These are phyloP conservation scores for Leccinellum rugosiceps DNA, from an alignment of 768 basidiomycete genomes.

Conservation along the genomic window DNA sequence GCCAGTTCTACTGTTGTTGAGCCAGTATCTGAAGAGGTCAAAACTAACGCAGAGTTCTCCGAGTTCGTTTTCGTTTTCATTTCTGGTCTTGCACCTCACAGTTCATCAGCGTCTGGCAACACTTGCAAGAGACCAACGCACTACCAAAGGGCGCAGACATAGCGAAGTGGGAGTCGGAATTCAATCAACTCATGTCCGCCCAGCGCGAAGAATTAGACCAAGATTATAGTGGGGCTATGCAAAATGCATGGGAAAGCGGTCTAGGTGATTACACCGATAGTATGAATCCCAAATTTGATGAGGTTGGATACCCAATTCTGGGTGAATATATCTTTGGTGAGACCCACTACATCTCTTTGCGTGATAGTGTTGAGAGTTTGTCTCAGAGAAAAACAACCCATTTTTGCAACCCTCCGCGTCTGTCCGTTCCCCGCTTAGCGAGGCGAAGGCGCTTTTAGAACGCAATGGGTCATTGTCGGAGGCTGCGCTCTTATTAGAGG, in stretches of 20 bases:
- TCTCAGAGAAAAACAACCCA: constrained; percentile 67
- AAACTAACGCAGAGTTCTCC: constrained; percentile 44
- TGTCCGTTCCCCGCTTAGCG: constrained; percentile 49
- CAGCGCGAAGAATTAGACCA: constrained; percentile 64
- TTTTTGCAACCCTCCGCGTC: constrained; percentile 52
- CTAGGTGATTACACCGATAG: constrained; percentile 42
- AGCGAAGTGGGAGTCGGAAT: constrained; percentile 80
- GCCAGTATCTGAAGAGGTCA: constrained; percentile 34
- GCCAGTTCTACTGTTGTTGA: constrained; percentile 39
- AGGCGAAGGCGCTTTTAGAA: constrained; percentile 75
- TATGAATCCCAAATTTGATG: constrained; percentile 50
- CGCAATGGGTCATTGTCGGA: constrained; percentile 86
- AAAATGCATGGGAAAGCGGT: constrained; percentile 60
- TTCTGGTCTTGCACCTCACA: not conserved
- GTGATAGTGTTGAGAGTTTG: constrained; percentile 1
- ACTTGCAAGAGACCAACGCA: constrained; percentile 54
- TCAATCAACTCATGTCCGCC: constrained; percentile 71
- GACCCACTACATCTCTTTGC: constrained; percentile 17
- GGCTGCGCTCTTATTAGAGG: constrained; percentile 83
- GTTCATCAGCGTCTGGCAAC: constrained; percentile 54
- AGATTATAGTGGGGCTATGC: constrained; percentile 61
- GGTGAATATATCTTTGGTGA: constrained; percentile 75
- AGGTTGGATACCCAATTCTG: constrained; percentile 74
- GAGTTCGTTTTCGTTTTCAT: constrained; percentile 39
- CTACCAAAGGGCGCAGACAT: constrained; percentile 61